Percentiles rank a stretch among this genome's conserved stretches.
Conservation (phyloP, 73 alveolate species). For the Symbiodinium pilosum region DNA sequence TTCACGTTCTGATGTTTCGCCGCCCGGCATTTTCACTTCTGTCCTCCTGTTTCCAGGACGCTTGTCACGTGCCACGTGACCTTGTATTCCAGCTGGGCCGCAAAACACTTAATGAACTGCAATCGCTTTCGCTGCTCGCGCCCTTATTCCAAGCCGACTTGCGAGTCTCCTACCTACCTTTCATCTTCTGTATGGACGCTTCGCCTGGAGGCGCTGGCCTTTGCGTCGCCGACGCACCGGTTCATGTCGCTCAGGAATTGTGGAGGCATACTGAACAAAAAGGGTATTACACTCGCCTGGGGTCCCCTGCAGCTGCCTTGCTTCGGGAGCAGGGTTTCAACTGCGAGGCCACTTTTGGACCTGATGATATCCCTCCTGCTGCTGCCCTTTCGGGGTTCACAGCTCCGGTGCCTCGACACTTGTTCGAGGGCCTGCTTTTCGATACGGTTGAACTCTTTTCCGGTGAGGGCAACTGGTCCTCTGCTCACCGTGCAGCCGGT, state of each 20-base stretch:
- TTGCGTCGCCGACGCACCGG: background rate
- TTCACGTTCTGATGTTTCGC: background rate
- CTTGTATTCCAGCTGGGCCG: too few relatives aligned
- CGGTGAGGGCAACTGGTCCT: background rate
- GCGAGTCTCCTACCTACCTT: background rate
- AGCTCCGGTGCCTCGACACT: too few relatives aligned
- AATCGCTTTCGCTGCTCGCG: too few relatives aligned
- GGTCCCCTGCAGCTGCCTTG: background rate
- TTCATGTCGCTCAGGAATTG: background rate
- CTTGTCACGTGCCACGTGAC: too few relatives aligned
- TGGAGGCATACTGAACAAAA: constrained; percentile 36
- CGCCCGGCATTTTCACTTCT: background rate
- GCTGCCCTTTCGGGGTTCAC: too few relatives aligned
- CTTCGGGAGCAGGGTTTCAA: background rate
- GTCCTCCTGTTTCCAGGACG: too few relatives aligned
- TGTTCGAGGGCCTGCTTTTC: background rate
- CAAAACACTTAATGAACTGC: too few relatives aligned
- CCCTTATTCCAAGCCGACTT: constrained; percentile 25
- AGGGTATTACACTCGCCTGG: background rate
- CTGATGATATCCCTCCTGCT: too few relatives aligned
- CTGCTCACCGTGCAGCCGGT: background rate
- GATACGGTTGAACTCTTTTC: background rate
- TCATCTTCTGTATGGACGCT: background rate
- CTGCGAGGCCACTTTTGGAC: too few relatives aligned
- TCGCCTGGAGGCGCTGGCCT: constrained; percentile 7